A percentile compares a stretch with the other conserved stretches of the same genome.
Evolutionary conservation across 1,284 basidiomycete genomes (phyloP).

Genomic region (Kwoniella shivajii): DNA sequence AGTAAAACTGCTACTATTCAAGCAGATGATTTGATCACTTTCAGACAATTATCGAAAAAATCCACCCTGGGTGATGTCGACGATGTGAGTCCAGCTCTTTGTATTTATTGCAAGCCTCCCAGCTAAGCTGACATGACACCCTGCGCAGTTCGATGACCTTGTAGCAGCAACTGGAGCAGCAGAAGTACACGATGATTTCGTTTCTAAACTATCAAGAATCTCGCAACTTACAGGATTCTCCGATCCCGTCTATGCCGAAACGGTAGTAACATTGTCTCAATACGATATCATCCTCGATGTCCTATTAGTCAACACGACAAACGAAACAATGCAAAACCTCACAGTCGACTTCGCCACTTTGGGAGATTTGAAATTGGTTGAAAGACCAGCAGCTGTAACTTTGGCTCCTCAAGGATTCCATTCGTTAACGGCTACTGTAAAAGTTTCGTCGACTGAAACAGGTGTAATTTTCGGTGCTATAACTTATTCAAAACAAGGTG

Average conservation of each 20-base stretch:
- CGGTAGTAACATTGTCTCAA: slow-evolving; percentile 96
- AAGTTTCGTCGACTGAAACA: slow-evolving; percentile 95
- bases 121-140: slow-evolving; percentile 66
- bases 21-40: slow-evolving; percentile 88
- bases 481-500: slow-evolving; percentile 89
- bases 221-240: slow-evolving; percentile 98
- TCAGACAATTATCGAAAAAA: slow-evolving; percentile 95
- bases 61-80: slow-evolving; percentile 71
- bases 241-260: slow-evolving; percentile 97
- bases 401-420: slow-evolving; percentile 97
- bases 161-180: slow-evolving; percentile 84
- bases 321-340: slow-evolving; percentile 93
- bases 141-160: slow-evolving; percentile 64
- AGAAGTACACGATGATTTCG: slow-evolving; percentile 89
- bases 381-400: slow-evolving; percentile 89
- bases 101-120: not conserved
- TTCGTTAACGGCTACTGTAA: slow-evolving; percentile 98
- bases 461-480: slow-evolving; percentile 97
- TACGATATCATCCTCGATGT: slow-evolving; percentile 98
- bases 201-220: slow-evolving; percentile 92
- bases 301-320: slow-evolving; percentile 93
- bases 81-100: slow-evolving; percentile 64
- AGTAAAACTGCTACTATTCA: slow-evolving; percentile 75
- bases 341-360: slow-evolving; percentile 97
- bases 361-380: slow-evolving; percentile 95